Base-by-base conservation (phyloP, 2,329 filamentous ascomycete species). In the Venturia oleaginea region DNA sequence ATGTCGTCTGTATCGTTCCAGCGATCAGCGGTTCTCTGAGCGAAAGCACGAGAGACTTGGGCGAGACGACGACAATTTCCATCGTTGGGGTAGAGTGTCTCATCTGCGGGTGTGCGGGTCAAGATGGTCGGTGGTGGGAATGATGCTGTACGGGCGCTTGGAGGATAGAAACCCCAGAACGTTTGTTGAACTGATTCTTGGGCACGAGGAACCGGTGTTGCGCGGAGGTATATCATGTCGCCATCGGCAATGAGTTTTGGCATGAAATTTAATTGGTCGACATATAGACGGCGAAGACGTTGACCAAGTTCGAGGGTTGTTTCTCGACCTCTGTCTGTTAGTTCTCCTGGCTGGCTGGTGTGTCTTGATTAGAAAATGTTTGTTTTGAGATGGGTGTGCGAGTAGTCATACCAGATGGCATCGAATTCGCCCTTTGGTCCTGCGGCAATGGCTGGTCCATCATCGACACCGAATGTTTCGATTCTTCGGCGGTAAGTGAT, bases 401-500 rank as follows among this genome's bases (percentile, higher is more conserved):
- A 37, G 13, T 2, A 48, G 34, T 84, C 82, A 74, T 87, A 89
- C 81, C 93, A 99, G 66, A 97, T 83, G 51, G 82, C 83, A 73
- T 96, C 91, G n/a, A 88, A 81, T 72, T 91, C 84, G 66, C 87
- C 87, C 0, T 77, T 75, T 7, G 88, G 84, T 0, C 90, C 90
- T 1, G 82, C 75, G 8, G 89, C 89, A 59, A 91, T 78, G 34
- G 88, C 78, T 3, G 92, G 85, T n/a, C 71, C 71, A 66, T 85
- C 82, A 68, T 87, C 79, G 22, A 78, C 72, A 3, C 87, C 89
- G 73, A 97, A 94, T 0, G 89, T 89, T 76, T 99, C 94, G 59
- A 97, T 81, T 59, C 89, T 86, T 66, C 92, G 84, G 69, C 86
- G 79, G 77, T 84, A 88, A 69, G 82, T 79, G 66, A 88, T 78